A percentile compares a stretch with the other conserved stretches of the same genome.
Evolutionary conservation across 257 asterid species (phyloP).

Genomic region (Solanum phureja): DNA sequence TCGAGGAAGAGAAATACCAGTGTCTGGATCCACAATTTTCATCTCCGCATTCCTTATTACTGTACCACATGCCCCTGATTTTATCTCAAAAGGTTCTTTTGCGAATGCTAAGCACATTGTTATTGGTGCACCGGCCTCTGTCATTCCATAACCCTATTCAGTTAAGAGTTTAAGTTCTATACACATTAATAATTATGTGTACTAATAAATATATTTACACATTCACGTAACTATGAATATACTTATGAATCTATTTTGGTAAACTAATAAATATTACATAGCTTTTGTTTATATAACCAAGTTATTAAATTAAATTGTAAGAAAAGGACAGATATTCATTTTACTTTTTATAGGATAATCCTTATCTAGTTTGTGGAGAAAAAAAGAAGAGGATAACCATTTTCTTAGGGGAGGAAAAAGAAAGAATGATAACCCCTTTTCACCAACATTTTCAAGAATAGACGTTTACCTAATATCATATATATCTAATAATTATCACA

Average conservation of each 20-base stretch:
- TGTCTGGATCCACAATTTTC: conserved; percentile 66
- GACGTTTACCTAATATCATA: neutral
- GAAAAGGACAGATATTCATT: neutral
- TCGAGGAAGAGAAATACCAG: conserved; percentile 48
- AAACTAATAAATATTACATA: neutral
- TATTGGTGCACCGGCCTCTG: conserved; percentile 87
- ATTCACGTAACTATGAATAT: neutral
- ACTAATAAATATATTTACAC: neutral
- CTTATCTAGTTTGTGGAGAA: neutral
- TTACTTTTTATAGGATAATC: neutral
- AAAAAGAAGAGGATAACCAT: neutral
- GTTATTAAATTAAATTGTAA: neutral
- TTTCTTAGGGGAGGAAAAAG: neutral
- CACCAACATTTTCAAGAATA: neutral
- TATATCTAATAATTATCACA: neutral
- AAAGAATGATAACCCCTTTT: neutral
- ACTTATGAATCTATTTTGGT: neutral
- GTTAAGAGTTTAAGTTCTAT: neutral
- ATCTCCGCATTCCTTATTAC: conserved; percentile 83
- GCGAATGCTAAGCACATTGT: conserved; percentile 91
- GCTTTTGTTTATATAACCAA: neutral
- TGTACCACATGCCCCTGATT: conserved; percentile 88
- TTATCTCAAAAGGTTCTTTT: conserved; percentile 62
- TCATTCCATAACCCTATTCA: conserved; percentile 83
- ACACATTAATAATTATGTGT: neutral